Conservation (phyloP, 148 eudicot species). For the Cornus kousa region DNA sequence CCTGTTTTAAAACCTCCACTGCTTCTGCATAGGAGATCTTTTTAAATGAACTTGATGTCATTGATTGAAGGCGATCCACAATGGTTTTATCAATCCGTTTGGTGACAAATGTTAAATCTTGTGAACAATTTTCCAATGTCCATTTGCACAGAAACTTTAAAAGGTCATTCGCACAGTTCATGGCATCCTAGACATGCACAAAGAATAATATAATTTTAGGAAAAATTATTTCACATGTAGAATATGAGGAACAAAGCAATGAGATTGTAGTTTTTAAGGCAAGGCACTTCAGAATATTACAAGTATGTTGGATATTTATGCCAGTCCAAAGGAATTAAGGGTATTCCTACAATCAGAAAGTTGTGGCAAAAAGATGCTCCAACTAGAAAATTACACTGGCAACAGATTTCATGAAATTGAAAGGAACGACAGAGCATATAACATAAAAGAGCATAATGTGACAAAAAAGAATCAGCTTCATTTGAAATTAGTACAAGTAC, state of each 20-base stretch:
- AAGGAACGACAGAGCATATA: too few relatives aligned
- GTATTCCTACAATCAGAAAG: background rate
- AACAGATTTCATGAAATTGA: too few relatives aligned
- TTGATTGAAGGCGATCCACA: constrained; percentile 50
- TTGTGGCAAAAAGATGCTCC: too few relatives aligned
- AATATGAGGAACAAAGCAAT: background rate
- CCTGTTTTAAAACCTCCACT: constrained; percentile 64
- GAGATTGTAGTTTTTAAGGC: background rate
- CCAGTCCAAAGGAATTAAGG: background rate
- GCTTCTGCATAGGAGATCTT: constrained; percentile 77
- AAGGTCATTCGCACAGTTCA: constrained; percentile 69
- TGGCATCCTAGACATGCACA: constrained; percentile 60
- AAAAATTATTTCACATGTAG: background rate
- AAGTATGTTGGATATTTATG: background rate
- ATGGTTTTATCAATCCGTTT: constrained; percentile 68
- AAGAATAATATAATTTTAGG: background rate
- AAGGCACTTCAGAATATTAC: too few relatives aligned
- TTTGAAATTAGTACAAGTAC: background rate
- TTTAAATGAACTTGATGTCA: constrained; percentile 44
- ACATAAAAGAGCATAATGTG: background rate
- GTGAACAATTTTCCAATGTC: constrained; percentile 51
- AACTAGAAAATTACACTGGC: too few relatives aligned
- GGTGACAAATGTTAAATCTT: constrained; percentile 63
- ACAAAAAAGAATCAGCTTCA: background rate
- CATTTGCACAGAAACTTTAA: constrained; percentile 71